Evolutionary conservation across 2,329 filamentous ascomycete species (phyloP), one percentile per base, ranked within the genome.

Genomic region (Fusarium neocosmosporiellum): DNA sequence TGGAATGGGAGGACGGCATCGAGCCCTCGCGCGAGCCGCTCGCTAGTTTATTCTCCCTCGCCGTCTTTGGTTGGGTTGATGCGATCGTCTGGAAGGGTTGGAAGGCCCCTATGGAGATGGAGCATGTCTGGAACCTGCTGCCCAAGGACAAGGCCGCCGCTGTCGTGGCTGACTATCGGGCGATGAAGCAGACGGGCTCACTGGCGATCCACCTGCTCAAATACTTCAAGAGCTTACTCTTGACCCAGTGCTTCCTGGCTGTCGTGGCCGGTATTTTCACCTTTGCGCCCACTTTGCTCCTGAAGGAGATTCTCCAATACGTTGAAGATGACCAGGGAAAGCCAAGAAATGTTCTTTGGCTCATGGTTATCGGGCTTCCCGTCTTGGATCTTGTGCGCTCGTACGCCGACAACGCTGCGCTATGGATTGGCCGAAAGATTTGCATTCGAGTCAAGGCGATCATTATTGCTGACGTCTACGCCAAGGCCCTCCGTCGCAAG

Each of bases 381-480:
- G 87, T 95, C 43, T 92, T 95, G 9, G 95, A 96, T 67, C 88
- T 93, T 43, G 84, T 96, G 27, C 93, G 95, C 66, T 96, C 96
- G 7, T 86, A 97, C 24, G 91, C 91, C 34, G 94, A 96, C 81
- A 94, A 93, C 22, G 93, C 96, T 81, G 94, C 94, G 10, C 87
- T 99, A 0, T 99, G 94, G 93, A 93, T 97, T 67, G 96, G 96
- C 18, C 92, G 96, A 64, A 98, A 95, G 82, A 93, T 98, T 70
- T 98, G 95, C 83, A 96, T 99, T 77, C 92, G 94, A 70, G 88
- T 98, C 48, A 93, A 96, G 71, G 95, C 96, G 59, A 96, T 99
- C 79, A 95, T 99, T 70, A 94, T 99, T 74, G 96, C 96, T 63
- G 96, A 99, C 79, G 96, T 99, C 54, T 99, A 99, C 81, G 94